Base-by-base conservation (phyloP, 2,329 filamentous ascomycete genomes). In the Fusarium sp. region DNA sequence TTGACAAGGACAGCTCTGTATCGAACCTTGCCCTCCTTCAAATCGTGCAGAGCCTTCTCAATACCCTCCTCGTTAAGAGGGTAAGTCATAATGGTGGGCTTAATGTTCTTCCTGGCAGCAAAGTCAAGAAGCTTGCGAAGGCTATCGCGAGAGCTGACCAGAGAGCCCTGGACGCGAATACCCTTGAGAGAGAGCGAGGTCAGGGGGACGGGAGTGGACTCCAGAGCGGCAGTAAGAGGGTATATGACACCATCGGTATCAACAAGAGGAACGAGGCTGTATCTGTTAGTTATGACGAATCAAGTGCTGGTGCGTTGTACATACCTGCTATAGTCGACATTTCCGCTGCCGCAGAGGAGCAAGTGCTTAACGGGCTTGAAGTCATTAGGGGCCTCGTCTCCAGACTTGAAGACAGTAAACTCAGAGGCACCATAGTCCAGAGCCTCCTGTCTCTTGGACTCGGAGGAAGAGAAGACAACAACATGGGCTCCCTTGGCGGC, bases 401-500 rank as follows among this genome's bases (percentile, higher is more conserved):
- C 56, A 42, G 73, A 73, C 47, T 68, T 68, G 57, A 70, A 77
- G 8, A 72, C 70, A 26, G 71, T 60, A 42, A 76, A 79, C 48
- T 79, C 76, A 8, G 67, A 60, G 7, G 78, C 78, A 15, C 78
- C 77, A 26, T 79, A 78, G 2, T 73, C 66, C 41, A 76, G 41
- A 1, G 76, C 77, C 58, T 79, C 74, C 22, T 77, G 66, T 22
- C 74, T 67, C 68, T 79, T 79, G 6, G 62, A 64, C 22, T 77
- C 77, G 3, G 76, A 74, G 57, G 67, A 71, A 2, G 75, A 77
- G 18, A 79, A 77, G 8, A 78, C 79, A 2, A 79, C 70, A 5
- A 75, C 70, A 24, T 78, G 71, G 8, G 66, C 54, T 28, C 91
- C 91, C 89, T 92, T 91, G 82, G 91, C 91, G 24, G 87, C 83